Percentiles rank a stretch among this genome's conserved stretches.
These are phyloP conservation scores for Auriscalpium vulgare DNA, from an alignment of 768 basidiomycete genomes.

Conservation along the genomic window DNA sequence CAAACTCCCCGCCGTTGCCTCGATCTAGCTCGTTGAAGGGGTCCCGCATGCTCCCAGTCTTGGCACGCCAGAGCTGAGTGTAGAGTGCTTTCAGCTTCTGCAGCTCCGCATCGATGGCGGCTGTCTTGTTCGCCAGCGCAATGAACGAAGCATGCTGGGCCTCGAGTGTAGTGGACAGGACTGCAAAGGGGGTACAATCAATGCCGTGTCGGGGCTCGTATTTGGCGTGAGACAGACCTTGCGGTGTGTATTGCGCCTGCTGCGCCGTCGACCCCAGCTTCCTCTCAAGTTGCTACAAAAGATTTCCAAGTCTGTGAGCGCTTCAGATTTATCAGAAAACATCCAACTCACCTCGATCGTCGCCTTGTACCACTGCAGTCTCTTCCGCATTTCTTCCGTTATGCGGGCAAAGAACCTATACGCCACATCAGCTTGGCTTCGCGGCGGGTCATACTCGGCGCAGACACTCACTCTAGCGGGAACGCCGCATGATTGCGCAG, in stretches of 20 bases:
- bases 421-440: not conserved
- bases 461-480: slow-evolving; percentile 59
- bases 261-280: slow-evolving; percentile 62
- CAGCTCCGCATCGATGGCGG: slow-evolving; percentile 62
- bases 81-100: slow-evolving; percentile 71
- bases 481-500: slow-evolving; percentile 76
- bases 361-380: slow-evolving; percentile 69
- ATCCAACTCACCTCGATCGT: slow-evolving; percentile 59
- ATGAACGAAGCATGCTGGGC: slow-evolving; percentile 75
- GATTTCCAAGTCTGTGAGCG: too few relatives aligned
- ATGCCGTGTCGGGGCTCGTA: not conserved
- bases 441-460: not conserved
- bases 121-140: slow-evolving; percentile 68
- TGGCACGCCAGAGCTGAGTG: slow-evolving; percentile 70
- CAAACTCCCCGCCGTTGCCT: slow-evolving; percentile 35
- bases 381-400: slow-evolving; percentile 62
- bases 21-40: slow-evolving; percentile 55
- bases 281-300: slow-evolving; percentile 68
- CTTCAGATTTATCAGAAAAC: too few relatives aligned
- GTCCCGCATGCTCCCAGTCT: slow-evolving; percentile 77
- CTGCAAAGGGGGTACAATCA: slow-evolving; percentile 27
- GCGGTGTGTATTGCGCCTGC: slow-evolving; percentile 64
- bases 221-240: slow-evolving; percentile 37
- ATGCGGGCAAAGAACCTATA: slow-evolving; percentile 65
- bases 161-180: slow-evolving; percentile 68